Conservation (phyloP, 176 grass and related monocot species). For the Secale cereale region DNA sequence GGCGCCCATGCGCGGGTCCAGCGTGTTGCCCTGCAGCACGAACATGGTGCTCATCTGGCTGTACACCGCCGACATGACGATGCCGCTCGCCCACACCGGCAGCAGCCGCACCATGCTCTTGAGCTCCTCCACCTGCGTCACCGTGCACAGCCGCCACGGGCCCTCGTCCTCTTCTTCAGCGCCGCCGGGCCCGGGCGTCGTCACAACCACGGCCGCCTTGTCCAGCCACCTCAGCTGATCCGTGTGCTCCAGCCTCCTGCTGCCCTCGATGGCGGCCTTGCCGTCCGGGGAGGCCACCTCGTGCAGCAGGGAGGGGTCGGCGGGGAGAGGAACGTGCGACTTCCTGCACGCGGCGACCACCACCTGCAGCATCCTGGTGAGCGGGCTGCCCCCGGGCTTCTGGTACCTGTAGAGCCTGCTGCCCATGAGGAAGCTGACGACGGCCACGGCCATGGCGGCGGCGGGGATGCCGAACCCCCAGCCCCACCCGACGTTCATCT, state of each 20-base stretch:
- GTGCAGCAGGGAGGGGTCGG: no score
- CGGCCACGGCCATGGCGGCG: slow-evolving; percentile 38
- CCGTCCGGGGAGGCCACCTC: no score
- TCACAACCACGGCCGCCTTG: no score
- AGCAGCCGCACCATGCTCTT: slow-evolving; percentile 52
- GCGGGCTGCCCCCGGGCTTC: slow-evolving; percentile 49
- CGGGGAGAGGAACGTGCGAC: background rate
- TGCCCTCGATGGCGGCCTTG: no score
- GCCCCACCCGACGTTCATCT: slow-evolving; percentile 43
- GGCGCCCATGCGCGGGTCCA: slow-evolving; percentile 43
- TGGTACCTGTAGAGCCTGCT: slow-evolving; percentile 48
- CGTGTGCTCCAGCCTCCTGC: no score
- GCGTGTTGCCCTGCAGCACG: slow-evolving; percentile 62
- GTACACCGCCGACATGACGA: slow-evolving; percentile 52
- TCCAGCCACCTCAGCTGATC: no score
- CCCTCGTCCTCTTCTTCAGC: background rate
- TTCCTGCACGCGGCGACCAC: slow-evolving; percentile 33
- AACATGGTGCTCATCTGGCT: slow-evolving; percentile 74
- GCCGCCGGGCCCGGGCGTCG: no score
- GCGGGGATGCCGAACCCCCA: slow-evolving; percentile 29
- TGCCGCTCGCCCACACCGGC: slow-evolving; percentile 60
- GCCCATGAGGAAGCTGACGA: slow-evolving; percentile 36
- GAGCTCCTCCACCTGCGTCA: slow-evolving; percentile 83
- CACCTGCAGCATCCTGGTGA: slow-evolving; percentile 47
- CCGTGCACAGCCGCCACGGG: slow-evolving; percentile 78